Percentiles rank a stretch among this genome's conserved stretches.
Conservation (phyloP, 306 rosid species). For the Cicer chorassanicum region DNA sequence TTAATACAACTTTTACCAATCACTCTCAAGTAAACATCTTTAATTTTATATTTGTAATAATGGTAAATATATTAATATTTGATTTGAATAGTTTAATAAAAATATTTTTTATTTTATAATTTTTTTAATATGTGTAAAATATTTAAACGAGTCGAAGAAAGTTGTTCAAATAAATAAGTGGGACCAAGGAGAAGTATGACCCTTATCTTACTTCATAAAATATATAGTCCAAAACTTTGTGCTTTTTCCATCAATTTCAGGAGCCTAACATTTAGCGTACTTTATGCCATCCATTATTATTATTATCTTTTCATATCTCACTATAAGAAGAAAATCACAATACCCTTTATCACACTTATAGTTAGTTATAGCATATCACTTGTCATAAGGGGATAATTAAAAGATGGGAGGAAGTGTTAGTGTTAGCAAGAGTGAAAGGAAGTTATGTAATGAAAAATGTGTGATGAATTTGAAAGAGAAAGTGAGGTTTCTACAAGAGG, state of each 20-base stretch:
- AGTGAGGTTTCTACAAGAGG: slow-evolving; percentile 64
- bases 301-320: slow-evolving; percentile 35
- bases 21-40: too few species aligned
- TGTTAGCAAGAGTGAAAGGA: slow-evolving; percentile 53
- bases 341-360: slow-evolving; percentile 5
- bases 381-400: neutral
- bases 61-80: too few species aligned
- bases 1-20: too few species aligned
- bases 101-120: too few species aligned
- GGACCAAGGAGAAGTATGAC: neutral
- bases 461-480: slow-evolving; percentile 58
- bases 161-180: too few species aligned
- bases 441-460: slow-evolving; percentile 42
- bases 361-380: neutral
- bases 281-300: too few species aligned
- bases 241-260: slow-evolving; percentile 37
- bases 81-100: too few species aligned
- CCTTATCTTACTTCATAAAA: slow-evolving; percentile 46
- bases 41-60: too few species aligned
- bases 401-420: slow-evolving; percentile 67
- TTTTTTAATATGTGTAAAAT: too few species aligned
- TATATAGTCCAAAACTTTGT: slow-evolving; percentile 35
- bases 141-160: too few species aligned
- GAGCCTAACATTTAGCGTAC: slow-evolving; percentile 37
- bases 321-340: slow-evolving; percentile 30